phyloP scores from a whole-genome alignment of 2,329 filamentous ascomycete species.

The Aulographum hederae region DNA sequence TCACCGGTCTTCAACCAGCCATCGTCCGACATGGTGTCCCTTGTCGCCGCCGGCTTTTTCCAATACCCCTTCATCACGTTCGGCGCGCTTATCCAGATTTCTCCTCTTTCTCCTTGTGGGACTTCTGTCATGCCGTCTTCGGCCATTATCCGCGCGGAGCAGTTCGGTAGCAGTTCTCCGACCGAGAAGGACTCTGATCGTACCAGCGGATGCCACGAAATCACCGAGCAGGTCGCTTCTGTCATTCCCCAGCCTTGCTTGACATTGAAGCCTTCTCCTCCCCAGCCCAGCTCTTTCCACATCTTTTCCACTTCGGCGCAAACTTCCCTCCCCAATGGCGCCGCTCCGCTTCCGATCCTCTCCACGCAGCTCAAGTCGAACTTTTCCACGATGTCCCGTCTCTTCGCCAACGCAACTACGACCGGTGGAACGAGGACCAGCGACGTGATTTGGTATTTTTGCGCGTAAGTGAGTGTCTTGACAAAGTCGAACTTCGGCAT shows the following conservation, averaged over 20 bases:
- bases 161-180: conserved; percentile 52
- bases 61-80: conserved; percentile 65
- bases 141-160: conserved; percentile 41
- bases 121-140: conserved; percentile 34
- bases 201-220: conserved; percentile 42
- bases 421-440: conserved; percentile 58
- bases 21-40: conserved; percentile 39
- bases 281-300: conserved; percentile 20
- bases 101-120: conserved; percentile 36
- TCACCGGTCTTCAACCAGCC: conserved; percentile 59
- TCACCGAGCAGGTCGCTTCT: conserved; percentile 51
- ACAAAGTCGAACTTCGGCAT: conserved; percentile 65
- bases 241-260: conserved; percentile 83
- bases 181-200: conserved; percentile 30
- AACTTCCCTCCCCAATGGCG: conserved; percentile 33
- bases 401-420: conserved; percentile 51
- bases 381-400: conserved; percentile 41
- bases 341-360: conserved; percentile 44
- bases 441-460: conserved; percentile 49
- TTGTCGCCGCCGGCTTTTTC: conserved; percentile 49
- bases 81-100: conserved; percentile 56
- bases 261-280: conserved; percentile 27
- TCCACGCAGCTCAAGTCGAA: conserved; percentile 52
- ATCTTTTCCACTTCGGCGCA: conserved; percentile 36
- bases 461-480: conserved; percentile 48